Evolutionary conservation across 805 yeast species (phyloP).

Genomic region (Ogataea trehaloabstinens): DNA sequence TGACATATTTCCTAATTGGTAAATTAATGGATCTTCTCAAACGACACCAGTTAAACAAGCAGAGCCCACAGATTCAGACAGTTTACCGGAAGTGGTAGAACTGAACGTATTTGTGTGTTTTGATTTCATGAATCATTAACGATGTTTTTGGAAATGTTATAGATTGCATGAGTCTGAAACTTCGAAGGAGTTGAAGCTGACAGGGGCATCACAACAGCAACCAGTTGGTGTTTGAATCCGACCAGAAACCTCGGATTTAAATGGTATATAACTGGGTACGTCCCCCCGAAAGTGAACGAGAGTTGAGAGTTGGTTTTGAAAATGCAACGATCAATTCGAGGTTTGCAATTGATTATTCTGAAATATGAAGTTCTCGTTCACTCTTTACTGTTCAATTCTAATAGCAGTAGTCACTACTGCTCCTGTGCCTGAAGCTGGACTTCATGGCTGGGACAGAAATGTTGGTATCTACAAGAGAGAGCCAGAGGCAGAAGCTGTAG

Average conservation of each 20-base stretch:
- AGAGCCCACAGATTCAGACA: not conserved
- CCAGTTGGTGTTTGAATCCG: not conserved
- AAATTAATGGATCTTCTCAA: constrained; percentile 19
- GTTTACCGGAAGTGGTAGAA: not conserved
- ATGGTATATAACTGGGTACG: not conserved
- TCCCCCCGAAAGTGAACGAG: no score
- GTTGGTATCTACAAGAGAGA: constrained; percentile 28
- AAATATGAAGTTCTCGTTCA: constrained; percentile 18
- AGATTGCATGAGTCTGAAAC: not conserved
- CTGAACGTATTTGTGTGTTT: not conserved
- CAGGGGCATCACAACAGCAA: not conserved
- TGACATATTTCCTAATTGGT: constrained; percentile 21
- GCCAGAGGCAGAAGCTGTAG: constrained; percentile 26
- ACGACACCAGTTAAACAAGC: not conserved
- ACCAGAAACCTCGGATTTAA: not conserved
- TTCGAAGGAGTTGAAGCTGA: not conserved
- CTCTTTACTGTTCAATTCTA: constrained; percentile 10
- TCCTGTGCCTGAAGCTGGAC: constrained; percentile 16
- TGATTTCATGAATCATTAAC: no score
- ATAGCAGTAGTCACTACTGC: constrained; percentile 5
- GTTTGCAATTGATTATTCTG: no score
- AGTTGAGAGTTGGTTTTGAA: no score
- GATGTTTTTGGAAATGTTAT: not conserved
- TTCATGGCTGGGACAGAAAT: constrained; percentile 11
- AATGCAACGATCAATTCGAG: no score